Conservation (phyloP, 2,329 filamentous ascomycete genomes). For the Exophiala lecanii-corni region DNA sequence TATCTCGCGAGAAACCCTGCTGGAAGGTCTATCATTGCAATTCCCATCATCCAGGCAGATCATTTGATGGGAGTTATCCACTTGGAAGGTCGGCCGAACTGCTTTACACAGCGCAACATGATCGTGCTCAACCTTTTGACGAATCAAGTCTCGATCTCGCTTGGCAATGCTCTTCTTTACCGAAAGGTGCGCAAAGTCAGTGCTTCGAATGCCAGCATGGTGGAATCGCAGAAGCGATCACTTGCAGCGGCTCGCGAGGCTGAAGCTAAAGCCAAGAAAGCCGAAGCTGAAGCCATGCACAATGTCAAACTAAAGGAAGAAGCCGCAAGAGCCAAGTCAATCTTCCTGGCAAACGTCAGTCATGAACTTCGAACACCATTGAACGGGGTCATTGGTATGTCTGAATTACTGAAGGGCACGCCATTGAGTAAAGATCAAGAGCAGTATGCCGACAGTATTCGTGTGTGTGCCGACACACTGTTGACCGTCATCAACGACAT, state of each 20-base stretch:
- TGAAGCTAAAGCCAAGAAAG: constrained; percentile 61
- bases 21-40: constrained; percentile 57
- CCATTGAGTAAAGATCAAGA: constrained; percentile 38
- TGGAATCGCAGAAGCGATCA: constrained; percentile 60
- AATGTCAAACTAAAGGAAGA: constrained; percentile 65
- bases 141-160: constrained; percentile 60
- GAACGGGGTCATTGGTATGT: constrained; percentile 41
- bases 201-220: constrained; percentile 61
- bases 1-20: constrained; percentile 54
- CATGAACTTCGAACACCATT: constrained; percentile 42
- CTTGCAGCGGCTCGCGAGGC: constrained; percentile 58
- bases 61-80: constrained; percentile 58
- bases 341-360: constrained; percentile 44
- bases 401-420: constrained; percentile 39
- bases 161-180: constrained; percentile 61
- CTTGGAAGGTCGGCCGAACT: constrained; percentile 59
- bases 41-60: constrained; percentile 59
- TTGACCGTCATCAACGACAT: constrained; percentile 44
- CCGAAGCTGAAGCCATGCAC: constrained; percentile 59
- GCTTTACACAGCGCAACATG: constrained; percentile 57
- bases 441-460: constrained; percentile 38
- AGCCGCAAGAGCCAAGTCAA: constrained; percentile 52
- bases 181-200: constrained; percentile 57
- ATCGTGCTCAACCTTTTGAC: constrained; percentile 53
- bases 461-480: constrained; percentile 39